phyloP scores from a whole-genome alignment of 352 stramenopile genomes.

The Globisporangium splendens region DNA sequence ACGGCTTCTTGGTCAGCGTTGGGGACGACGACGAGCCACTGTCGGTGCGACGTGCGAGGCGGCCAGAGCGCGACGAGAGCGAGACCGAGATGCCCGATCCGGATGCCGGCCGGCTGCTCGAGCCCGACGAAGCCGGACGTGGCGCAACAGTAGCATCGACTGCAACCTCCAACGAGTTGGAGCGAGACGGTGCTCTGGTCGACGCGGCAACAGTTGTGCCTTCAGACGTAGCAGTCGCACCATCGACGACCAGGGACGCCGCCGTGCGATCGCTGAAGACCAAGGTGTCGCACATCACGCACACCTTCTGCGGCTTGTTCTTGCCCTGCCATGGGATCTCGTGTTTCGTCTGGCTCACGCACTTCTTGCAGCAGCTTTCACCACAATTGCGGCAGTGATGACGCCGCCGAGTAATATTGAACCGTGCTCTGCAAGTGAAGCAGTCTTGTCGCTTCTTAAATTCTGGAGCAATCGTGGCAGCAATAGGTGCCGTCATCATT shows the following conservation, averaged over 20 bases:
- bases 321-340: slow-evolving; percentile 32
- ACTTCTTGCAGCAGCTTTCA: slow-evolving; percentile 54
- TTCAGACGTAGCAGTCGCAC: neutral
- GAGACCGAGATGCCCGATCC: slow-evolving; percentile 12
- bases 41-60: slow-evolving; percentile 7
- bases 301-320: slow-evolving; percentile 53
- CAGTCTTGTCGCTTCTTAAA: slow-evolving; percentile 38
- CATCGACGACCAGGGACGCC: neutral
- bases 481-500: neutral
- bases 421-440: slow-evolving; percentile 35
- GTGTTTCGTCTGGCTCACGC: slow-evolving; percentile 32
- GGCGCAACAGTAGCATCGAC: slow-evolving; percentile 5
- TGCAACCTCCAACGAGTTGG: neutral
- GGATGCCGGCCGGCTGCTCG: slow-evolving; percentile 8
- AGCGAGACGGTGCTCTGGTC: slow-evolving; percentile 2
- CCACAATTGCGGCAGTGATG: slow-evolving; percentile 70
- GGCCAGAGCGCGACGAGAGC: slow-evolving; percentile 13
- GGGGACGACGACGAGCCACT: slow-evolving; percentile 11
- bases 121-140: slow-evolving; percentile 19
- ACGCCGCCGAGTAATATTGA: slow-evolving; percentile 32
- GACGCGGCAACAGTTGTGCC: too few relatives aligned
- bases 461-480: slow-evolving; percentile 7
- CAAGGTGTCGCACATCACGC: slow-evolving; percentile 43
- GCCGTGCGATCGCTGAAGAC: slow-evolving; percentile 23
- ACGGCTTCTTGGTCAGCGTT: slow-evolving; percentile 27